Evolutionary conservation across 225 moss, liverwort and hornwort species (phyloP).

Genomic region (Bryoerythrophyllum caledonicum): DNA sequence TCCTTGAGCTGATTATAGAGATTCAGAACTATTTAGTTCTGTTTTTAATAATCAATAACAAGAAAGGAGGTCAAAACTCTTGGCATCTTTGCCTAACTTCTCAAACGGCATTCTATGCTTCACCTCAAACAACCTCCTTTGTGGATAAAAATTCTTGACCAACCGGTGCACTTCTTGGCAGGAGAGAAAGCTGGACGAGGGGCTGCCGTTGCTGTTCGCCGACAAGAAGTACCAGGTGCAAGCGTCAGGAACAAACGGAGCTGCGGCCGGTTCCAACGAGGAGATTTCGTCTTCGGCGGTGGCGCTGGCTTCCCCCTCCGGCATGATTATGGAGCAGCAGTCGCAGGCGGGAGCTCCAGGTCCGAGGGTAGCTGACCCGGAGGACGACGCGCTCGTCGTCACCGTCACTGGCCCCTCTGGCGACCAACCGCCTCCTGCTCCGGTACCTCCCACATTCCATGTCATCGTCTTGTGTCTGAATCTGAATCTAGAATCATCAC

Average conservation of each 20-base stretch:
- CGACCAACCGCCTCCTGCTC: slow-evolving; percentile 14
- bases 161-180: neutral
- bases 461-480: no score
- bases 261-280: slow-evolving; percentile 21
- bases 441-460: slow-evolving; percentile 21
- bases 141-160: no score
- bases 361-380: slow-evolving; percentile 19
- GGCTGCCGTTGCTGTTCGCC: slow-evolving; percentile 44
- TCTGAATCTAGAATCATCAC: no score
- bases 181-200: slow-evolving; percentile 50
- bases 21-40: no score
- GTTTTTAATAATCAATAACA: no score
- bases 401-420: slow-evolving; percentile 20
- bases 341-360: slow-evolving; percentile 24
- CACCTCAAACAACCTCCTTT: no score
- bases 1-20: no score
- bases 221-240: slow-evolving; percentile 37
- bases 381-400: slow-evolving; percentile 38
- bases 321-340: slow-evolving; percentile 58
- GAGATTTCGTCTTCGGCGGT: slow-evolving; percentile 53
- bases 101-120: no score
- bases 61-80: no score
- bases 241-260: slow-evolving; percentile 42
- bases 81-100: no score
- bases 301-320: slow-evolving; percentile 55